A percentile compares a stretch with the other conserved stretches of the same genome.
These are phyloP conservation scores for Podaxis mareebaensis DNA, from an alignment of 768 basidiomycete species.

Conservation along the genomic window DNA sequence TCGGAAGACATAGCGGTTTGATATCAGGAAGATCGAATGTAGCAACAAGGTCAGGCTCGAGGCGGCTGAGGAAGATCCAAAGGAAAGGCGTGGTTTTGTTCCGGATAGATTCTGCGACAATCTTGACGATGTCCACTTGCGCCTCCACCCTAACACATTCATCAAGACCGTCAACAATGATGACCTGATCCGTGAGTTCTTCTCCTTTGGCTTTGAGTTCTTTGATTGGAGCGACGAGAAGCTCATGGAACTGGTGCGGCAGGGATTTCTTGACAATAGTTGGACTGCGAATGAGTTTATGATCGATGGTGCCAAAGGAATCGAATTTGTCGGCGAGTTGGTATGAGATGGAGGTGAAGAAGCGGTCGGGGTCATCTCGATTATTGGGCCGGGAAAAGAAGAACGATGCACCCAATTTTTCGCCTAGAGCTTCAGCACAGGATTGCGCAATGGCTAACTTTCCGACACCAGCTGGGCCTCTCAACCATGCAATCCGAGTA, in stretches of 20 bases:
- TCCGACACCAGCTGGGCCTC: conserved; percentile 1
- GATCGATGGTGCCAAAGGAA: not conserved
- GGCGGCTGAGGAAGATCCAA: conserved; percentile 4
- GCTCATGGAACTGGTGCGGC: not conserved
- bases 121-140: not conserved
- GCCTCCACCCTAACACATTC: not conserved
- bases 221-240: not conserved
- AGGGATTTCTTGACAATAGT: not conserved
- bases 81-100: not conserved
- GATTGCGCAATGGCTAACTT: conserved; percentile 1
- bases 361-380: not conserved
- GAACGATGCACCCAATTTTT: not conserved
- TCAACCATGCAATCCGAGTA: not conserved
- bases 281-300: not conserved
- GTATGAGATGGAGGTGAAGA: not conserved
- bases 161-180: conserved; percentile 2
- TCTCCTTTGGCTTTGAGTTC: not conserved
- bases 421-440: not conserved
- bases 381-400: not conserved
- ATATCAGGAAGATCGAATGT: not conserved
- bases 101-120: not conserved
- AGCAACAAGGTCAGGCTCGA: conserved; percentile 7
- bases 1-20: too few species aligned
- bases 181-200: not conserved
- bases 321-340: not conserved